Evolutionary conservation across 257 asterid genomes (phyloP).

Genomic region (Scutellaria barbata): DNA sequence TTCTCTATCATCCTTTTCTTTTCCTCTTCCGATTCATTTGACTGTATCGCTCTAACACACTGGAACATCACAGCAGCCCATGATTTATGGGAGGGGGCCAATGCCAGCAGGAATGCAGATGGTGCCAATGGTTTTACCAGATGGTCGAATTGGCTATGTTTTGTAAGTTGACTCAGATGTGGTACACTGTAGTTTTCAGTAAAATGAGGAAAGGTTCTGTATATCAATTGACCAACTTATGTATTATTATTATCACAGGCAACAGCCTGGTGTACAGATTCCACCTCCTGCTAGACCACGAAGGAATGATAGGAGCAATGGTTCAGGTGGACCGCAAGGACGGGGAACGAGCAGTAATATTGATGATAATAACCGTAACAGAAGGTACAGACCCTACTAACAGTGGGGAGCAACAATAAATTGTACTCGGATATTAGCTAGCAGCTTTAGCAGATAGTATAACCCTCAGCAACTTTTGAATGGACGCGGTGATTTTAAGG

Average conservation of each 20-base stretch:
- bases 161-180: slow-evolving; percentile 64
- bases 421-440: slow-evolving; percentile 36
- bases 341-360: slow-evolving; percentile 57
- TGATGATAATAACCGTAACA: slow-evolving; percentile 64
- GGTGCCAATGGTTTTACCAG: slow-evolving; percentile 99
- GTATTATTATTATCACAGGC: slow-evolving; percentile 53
- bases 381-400: slow-evolving; percentile 89
- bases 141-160: slow-evolving; percentile 95
- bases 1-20: not conserved
- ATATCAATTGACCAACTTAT: not conserved
- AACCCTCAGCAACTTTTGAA: slow-evolving; percentile 29
- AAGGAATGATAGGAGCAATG: slow-evolving; percentile 74
- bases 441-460: slow-evolving; percentile 36
- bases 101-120: slow-evolving; percentile 99
- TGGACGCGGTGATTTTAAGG: slow-evolving; percentile 17
- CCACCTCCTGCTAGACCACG: slow-evolving; percentile 73
- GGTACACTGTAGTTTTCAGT: not conserved
- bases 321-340: slow-evolving; percentile 56
- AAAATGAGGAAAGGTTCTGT: not conserved
- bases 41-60: slow-evolving; percentile 17
- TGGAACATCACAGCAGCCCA: slow-evolving; percentile 60
- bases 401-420: slow-evolving; percentile 13
- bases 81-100: slow-evolving; percentile 96
- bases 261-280: slow-evolving; percentile 91
- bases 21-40: slow-evolving; percentile 2